Percentiles rank a stretch among this genome's conserved stretches.
Conservation (phyloP, 176 grass and related monocot species). For the Triticum urartu region DNA sequence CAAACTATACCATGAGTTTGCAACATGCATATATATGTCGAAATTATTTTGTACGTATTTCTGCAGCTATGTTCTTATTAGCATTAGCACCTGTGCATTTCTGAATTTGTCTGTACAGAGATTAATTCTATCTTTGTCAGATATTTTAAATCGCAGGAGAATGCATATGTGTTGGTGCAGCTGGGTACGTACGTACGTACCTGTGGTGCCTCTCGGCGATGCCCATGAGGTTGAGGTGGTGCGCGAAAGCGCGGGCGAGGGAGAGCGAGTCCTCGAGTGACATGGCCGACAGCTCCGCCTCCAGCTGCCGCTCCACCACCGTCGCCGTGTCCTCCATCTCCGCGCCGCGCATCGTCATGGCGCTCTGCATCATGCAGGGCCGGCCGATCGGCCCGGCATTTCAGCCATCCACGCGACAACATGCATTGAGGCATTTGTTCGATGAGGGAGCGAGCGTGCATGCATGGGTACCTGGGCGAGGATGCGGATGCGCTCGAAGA, state of each 20-base stretch:
- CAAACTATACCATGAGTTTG: background rate
- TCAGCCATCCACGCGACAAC: background rate
- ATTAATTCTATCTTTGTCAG: background rate
- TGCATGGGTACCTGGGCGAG: conserved; percentile 57
- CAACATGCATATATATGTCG: background rate
- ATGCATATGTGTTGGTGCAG: background rate
- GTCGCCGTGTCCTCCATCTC: conserved; percentile 75
- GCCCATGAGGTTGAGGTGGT: conserved; percentile 88
- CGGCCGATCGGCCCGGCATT: background rate
- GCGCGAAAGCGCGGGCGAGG: conserved; percentile 80
- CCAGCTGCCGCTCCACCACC: conserved; percentile 75
- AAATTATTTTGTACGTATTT: background rate
- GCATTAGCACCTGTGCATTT: background rate
- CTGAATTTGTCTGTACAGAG: background rate
- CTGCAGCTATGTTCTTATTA: background rate
- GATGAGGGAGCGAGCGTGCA: background rate
- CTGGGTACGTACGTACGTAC: background rate
- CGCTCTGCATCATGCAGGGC: conserved; percentile 43
- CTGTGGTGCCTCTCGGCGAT: conserved; percentile 90
- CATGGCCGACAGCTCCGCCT: conserved; percentile 70
- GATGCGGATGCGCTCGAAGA: conserved; percentile 74
- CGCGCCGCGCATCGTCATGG: conserved; percentile 66
- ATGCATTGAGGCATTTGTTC: background rate
- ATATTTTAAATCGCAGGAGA: background rate
- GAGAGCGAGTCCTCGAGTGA: conserved; percentile 67